Evolutionary conservation across 2,329 filamentous ascomycete genomes (phyloP).

Genomic region (Colletotrichum sp.): DNA sequence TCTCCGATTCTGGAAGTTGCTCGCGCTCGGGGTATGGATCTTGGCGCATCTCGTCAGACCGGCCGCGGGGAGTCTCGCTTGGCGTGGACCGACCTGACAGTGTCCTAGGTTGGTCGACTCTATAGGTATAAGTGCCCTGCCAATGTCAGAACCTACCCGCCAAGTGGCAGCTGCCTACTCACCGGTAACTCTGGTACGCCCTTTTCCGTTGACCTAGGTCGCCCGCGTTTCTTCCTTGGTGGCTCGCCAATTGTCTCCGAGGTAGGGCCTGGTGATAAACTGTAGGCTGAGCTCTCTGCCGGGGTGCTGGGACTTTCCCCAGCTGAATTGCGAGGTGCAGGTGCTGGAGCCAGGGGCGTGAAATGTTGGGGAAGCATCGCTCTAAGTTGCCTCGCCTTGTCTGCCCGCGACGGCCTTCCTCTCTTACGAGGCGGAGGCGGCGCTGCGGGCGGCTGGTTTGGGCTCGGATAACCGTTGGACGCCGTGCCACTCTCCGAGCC

Average conservation of each 20-base stretch:
- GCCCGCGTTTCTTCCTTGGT: background rate
- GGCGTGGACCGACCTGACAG: constrained; percentile 1
- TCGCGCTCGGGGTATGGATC: background rate
- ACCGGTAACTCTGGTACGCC: background rate
- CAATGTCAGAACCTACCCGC: background rate
- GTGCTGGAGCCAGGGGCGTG: constrained; percentile 31
- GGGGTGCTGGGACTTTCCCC: constrained; percentile 11
- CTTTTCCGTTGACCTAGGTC: constrained; percentile 6
- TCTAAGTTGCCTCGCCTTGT: constrained; percentile 39
- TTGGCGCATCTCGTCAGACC: background rate
- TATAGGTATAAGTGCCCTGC: background rate
- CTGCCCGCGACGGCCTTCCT: constrained; percentile 50
- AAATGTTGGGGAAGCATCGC: constrained; percentile 37
- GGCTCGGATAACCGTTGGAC: background rate
- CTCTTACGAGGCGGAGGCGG: constrained; percentile 41
- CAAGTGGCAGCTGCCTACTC: background rate
- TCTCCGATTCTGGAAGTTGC: background rate
- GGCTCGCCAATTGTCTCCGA: background rate
- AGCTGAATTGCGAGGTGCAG: background rate
- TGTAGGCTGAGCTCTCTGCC: constrained; percentile 2
- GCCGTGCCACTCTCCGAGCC: background rate
- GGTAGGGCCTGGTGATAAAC: background rate
- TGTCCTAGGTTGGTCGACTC: background rate
- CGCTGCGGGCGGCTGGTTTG: constrained; percentile 1
- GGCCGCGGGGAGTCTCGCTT: background rate